These are phyloP conservation scores for Boletus reticuloceps DNA, from an alignment of 768 basidiomycete genomes.

Conservation along the genomic window DNA sequence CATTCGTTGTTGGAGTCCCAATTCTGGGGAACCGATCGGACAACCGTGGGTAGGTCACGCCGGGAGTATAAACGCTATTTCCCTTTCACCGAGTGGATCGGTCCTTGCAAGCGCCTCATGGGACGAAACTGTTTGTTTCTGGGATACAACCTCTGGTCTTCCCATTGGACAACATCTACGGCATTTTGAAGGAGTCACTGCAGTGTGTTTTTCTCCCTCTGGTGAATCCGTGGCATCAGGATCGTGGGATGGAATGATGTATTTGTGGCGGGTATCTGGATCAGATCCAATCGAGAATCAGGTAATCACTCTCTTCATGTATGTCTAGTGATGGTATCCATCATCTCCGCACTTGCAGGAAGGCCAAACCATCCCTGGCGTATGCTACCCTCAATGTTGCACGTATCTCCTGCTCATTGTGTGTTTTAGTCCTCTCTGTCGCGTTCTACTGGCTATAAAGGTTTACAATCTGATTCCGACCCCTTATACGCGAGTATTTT, in stretches of 20 bases:
- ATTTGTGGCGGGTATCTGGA: not conserved
- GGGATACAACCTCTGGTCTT: constrained; percentile 1
- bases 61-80: not conserved
- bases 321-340: too few species aligned
- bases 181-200: not conserved
- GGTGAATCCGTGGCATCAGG: constrained; percentile 1
- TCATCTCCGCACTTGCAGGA: too few species aligned
- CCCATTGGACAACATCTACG: not conserved
- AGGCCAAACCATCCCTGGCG: too few species aligned
- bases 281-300: too few species aligned
- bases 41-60: constrained; percentile 16
- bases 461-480: too few species aligned
- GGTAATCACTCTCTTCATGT: too few species aligned
- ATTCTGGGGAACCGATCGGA: constrained; percentile 1
- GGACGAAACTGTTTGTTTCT: constrained; percentile 8
- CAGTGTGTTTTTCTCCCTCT: constrained; percentile 7
- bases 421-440: too few species aligned
- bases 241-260: not conserved
- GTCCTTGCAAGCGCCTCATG: constrained; percentile 5
- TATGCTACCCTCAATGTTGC: too few species aligned
- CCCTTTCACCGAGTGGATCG: constrained; percentile 4
- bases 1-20: constrained; percentile 7
- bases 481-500: too few species aligned
- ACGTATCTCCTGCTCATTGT: too few species aligned
- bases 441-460: too few species aligned